Evolutionary conservation across 345 rosid species (phyloP).

Genomic region (Corchorus olitorius): DNA sequence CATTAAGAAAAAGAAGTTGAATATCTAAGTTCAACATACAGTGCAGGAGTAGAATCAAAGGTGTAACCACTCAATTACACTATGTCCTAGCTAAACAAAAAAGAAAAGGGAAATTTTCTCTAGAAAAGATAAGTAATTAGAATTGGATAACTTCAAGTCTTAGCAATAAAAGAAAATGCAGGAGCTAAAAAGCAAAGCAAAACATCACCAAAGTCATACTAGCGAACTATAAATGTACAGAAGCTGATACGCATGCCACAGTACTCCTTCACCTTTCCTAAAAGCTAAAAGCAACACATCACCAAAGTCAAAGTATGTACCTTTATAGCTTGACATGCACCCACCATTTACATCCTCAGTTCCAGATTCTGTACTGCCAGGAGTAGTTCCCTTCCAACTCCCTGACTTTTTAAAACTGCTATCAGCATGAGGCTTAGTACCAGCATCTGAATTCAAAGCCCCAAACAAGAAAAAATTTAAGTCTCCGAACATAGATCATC

Average conservation of each 20-base stretch:
- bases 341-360: constrained; percentile 38
- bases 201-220: not conserved
- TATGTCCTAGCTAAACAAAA: not conserved
- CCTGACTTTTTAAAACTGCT: constrained; percentile 36
- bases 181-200: not conserved
- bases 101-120: not conserved
- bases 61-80: constrained; percentile 2
- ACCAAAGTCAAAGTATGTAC: constrained; percentile 31
- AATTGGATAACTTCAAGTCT: not conserved
- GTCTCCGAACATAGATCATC: not conserved
- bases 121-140: not conserved
- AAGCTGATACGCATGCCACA: not conserved
- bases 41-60: not conserved
- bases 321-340: constrained; percentile 44
- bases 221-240: not conserved
- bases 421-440: constrained; percentile 42
- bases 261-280: not conserved
- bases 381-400: constrained; percentile 31
- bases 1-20: not conserved
- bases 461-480: constrained; percentile 21
- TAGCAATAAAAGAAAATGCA: not conserved
- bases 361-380: constrained; percentile 35
- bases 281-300: not conserved
- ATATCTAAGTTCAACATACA: not conserved
- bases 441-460: constrained; percentile 45